Evolutionary conservation across 2,329 filamentous ascomycete species (phyloP).

Genomic region (Grosmannia penicillata): DNA sequence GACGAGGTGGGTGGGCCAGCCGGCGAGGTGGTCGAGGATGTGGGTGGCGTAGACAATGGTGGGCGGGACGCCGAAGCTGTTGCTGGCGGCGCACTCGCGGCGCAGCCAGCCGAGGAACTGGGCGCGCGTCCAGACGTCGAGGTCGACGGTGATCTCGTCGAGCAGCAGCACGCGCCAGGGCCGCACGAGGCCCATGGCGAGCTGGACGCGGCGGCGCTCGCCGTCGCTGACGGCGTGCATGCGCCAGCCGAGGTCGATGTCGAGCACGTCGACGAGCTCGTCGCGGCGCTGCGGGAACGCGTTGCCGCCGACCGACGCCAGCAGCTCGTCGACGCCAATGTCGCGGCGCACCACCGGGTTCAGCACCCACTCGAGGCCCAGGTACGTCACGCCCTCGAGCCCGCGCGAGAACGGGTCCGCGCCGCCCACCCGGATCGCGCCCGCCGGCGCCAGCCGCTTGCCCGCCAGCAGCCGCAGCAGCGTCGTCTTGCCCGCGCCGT

Average conservation of each 20-base stretch:
- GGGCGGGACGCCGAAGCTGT: constrained; percentile 23
- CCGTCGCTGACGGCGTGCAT: constrained; percentile 95
- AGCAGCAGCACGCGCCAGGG: constrained; percentile 86
- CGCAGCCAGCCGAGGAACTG: constrained; percentile 81
- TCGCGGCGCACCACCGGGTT: constrained; percentile 94
- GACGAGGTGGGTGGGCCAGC: constrained; percentile 89
- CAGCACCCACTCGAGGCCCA: constrained; percentile 94
- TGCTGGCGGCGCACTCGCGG: constrained; percentile 76
- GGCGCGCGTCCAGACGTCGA: constrained; percentile 73
- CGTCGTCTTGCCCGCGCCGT: constrained; percentile 94
- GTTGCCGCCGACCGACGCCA: constrained; percentile 75
- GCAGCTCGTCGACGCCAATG: constrained; percentile 77
- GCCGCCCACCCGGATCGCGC: constrained; percentile 62
- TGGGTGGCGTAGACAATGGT: constrained; percentile 97
- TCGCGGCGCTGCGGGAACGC: constrained; percentile 69
- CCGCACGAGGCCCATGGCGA: constrained; percentile 86
- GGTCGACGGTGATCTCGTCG: constrained; percentile 93
- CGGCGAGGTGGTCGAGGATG: constrained; percentile 85
- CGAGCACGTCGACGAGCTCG: constrained; percentile 74
- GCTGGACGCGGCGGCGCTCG: constrained; percentile 78
- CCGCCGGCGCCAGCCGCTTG: constrained; percentile 74
- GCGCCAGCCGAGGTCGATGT: constrained; percentile 84
- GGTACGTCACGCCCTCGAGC: constrained; percentile 89
- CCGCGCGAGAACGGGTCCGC: constrained; percentile 84
- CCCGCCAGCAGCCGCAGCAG: constrained; percentile 87